Evolutionary conservation across 345 rosid species (phyloP).

Genomic region (Populus ilicifolia): DNA sequence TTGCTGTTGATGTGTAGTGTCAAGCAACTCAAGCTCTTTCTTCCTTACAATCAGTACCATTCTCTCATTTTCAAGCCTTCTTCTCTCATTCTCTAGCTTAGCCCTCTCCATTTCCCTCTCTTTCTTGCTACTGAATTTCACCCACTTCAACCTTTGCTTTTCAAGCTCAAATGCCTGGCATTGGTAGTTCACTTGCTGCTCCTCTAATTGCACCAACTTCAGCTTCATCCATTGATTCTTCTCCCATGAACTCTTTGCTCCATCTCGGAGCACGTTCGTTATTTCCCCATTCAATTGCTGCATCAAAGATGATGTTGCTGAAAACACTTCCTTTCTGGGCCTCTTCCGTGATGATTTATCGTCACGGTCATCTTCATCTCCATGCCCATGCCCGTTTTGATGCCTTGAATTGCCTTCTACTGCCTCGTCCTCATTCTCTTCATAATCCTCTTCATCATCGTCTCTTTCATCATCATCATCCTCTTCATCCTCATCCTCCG

Average conservation of each 20-base stretch:
- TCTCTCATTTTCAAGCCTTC: conserved; percentile 65
- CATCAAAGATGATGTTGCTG: conserved; percentile 30
- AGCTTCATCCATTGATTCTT: conserved; percentile 82
- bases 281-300: conserved; percentile 49
- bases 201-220: conserved; percentile 62
- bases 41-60: conserved; percentile 62
- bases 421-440: conserved; percentile 40
- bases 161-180: conserved; percentile 68
- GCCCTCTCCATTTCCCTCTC: conserved; percentile 94
- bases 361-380: conserved; percentile 40
- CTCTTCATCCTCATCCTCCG: conserved; percentile 42
- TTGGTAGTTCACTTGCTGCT: conserved; percentile 60
- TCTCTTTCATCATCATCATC: conserved; percentile 39
- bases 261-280: conserved; percentile 47
- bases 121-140: conserved; percentile 76
- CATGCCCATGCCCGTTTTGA: conserved; percentile 38
- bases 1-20: conserved; percentile 43
- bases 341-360: conserved; percentile 33
- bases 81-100: conserved; percentile 66
- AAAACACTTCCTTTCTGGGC: conserved; percentile 26
- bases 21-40: conserved; percentile 63
- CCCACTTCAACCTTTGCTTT: conserved; percentile 90
- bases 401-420: conserved; percentile 30
- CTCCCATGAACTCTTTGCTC: conserved; percentile 60
- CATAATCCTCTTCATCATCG: conserved; percentile 24